Conservation (phyloP, 106 monocot species). For the Iris macrosiphon region DNA sequence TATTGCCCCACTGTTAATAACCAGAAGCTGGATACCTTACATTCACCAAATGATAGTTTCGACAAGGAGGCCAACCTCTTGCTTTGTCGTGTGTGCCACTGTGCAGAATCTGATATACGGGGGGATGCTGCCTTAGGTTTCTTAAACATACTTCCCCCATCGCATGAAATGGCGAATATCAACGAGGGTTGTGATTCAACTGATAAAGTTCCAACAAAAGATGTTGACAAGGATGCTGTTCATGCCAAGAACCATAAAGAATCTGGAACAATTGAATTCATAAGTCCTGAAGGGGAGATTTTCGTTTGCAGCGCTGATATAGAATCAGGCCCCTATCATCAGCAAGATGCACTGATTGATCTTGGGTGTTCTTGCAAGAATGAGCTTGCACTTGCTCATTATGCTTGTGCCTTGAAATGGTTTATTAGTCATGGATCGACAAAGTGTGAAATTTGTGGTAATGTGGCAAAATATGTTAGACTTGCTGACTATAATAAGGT, state of each 20-base stretch:
- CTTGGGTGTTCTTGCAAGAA: slow-evolving; percentile 96
- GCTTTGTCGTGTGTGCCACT: slow-evolving; percentile 93
- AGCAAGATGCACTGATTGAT: slow-evolving; percentile 49
- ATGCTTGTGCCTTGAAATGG: slow-evolving; percentile 98
- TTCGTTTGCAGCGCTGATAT: slow-evolving; percentile 66
- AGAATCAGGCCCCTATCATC: slow-evolving; percentile 61
- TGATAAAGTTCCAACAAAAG: slow-evolving; percentile 6
- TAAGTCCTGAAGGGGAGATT: slow-evolving; percentile 87
- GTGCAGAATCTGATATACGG: slow-evolving; percentile 67
- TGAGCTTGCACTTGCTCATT: slow-evolving; percentile 89
- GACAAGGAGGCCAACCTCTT: slow-evolving; percentile 25
- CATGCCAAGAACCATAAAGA: slow-evolving; percentile 7
- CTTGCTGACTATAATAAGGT: slow-evolving; percentile 70
- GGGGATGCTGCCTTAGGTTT: slow-evolving; percentile 70
- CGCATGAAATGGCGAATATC: slow-evolving; percentile 12
- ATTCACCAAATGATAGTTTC: slow-evolving; percentile 15
- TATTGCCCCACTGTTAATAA: slow-evolving; percentile 4
- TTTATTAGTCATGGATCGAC: slow-evolving; percentile 92
- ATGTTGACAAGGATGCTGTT: slow-evolving; percentile 3
- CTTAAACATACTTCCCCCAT: slow-evolving; percentile 77
- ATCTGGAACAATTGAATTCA: slow-evolving; percentile 49
- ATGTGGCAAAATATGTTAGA: slow-evolving; percentile 50
- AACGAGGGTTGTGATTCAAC: slow-evolving; percentile 9
- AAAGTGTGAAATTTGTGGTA: slow-evolving; percentile 91
- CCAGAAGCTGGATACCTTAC: slow-evolving; percentile 11